Evolutionary conservation across 371 early-diverging fungal genomes (phyloP), one percentile per base, ranked within the genome.

Genomic region (Actinomucor elegans): DNA sequence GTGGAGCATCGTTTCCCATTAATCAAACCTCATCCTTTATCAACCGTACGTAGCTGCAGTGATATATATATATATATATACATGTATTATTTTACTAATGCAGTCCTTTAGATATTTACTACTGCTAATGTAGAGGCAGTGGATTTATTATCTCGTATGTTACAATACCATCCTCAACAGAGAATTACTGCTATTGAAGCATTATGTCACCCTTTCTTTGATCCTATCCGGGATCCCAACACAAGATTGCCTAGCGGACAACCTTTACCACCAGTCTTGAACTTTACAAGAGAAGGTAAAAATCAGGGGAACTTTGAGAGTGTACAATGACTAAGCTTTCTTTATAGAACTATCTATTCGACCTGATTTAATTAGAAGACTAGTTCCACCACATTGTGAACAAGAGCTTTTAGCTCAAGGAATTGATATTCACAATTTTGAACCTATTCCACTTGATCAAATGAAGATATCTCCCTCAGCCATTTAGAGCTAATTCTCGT

Each of bases 1-100:
- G 92, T 92, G 55, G 98, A 97, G 61, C 97, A 96, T 82, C 91
- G 94, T 62, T 98, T 98, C 76, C 97, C 98, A 55, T 92, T 91
- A 67, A 97, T 98, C 66, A 95, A 93, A 69, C 91, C 97, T 7
- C 93, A 93, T 59, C 88, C 95, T 21, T 93, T 97, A 66, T 66
- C 79, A 40, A 91, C 86, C 66, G 92, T 94, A 62, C 64, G 41
- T 20, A 28, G 11, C 8, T 8, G 8, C 9, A 5, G 1, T 27
- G 10, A n/a, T 10, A 6, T 27, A 11, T 1, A 15, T 8, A 14
- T 18, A 17, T 34, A 21, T 40, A 20, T 28, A 18, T 21, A 26
- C 2, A 17, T n/a, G 27, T 43, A 4, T 33, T 42, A 12, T 71
- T 83, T 26, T 27, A 14, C 20, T 20, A 36, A 21, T 0, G 20